Evolutionary conservation across 345 rosid genomes (phyloP).

Genomic region (Salix caprea): DNA sequence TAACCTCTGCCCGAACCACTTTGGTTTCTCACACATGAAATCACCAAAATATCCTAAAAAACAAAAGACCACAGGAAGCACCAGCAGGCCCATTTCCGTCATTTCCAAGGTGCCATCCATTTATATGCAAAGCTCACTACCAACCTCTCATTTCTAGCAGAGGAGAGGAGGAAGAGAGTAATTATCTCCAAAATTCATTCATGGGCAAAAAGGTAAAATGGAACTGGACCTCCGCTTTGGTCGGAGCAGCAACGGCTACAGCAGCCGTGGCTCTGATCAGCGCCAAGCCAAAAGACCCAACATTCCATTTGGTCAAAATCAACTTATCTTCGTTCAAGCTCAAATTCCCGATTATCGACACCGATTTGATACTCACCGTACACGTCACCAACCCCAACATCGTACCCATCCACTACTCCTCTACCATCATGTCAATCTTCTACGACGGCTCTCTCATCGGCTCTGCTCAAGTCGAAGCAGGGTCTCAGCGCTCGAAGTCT

Average conservation of each 20-base stretch:
- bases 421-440: conserved; percentile 78
- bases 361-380: conserved; percentile 68
- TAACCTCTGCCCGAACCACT: no score
- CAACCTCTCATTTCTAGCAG: no score
- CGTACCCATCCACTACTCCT: conserved; percentile 57
- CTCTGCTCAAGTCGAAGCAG: conserved; percentile 59
- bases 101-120: no score
- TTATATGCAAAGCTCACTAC: no score
- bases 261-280: conserved; percentile 42
- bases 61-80: no score
- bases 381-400: conserved; percentile 83
- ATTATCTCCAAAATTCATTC: not conserved
- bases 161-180: not conserved
- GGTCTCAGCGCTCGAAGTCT: conserved; percentile 59
- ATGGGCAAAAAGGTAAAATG: conserved; percentile 56
- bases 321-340: conserved; percentile 70
- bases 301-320: conserved; percentile 75
- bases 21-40: no score
- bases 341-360: conserved; percentile 64
- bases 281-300: conserved; percentile 81
- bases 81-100: no score
- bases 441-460: conserved; percentile 84
- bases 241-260: conserved; percentile 65
- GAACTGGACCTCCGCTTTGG: conserved; percentile 71
- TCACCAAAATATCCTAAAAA: no score